These are phyloP conservation scores for Orbilia javanica DNA, from an alignment of 2,329 filamentous ascomycete genomes.

Conservation along the genomic window DNA sequence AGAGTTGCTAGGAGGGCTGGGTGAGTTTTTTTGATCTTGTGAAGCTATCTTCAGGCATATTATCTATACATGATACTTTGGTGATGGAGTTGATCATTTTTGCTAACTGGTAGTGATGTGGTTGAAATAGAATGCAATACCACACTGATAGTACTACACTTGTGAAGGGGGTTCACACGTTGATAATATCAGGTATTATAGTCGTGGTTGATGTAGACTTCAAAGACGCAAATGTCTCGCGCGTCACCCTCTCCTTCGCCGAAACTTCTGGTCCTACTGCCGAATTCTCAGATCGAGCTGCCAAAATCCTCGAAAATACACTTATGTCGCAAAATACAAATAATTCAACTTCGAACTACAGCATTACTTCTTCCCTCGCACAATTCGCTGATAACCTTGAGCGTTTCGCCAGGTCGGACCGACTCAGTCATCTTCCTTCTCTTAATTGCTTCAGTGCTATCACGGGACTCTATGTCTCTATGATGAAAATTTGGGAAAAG, in stretches of 20 bases:
- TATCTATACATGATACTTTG: background rate
- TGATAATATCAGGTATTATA: slow-evolving; percentile 74
- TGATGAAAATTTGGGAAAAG: slow-evolving; percentile 78
- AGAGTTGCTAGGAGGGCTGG: slow-evolving; percentile 76
- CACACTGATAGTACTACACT: slow-evolving; percentile 71
- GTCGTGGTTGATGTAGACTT: slow-evolving; percentile 72
- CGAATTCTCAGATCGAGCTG: slow-evolving; percentile 73
- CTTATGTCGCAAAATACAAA: slow-evolving; percentile 64
- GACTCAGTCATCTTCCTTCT: slow-evolving; percentile 75
- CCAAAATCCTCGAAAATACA: slow-evolving; percentile 75
- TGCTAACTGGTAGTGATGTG: background rate
- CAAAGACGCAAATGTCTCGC: slow-evolving; percentile 73
- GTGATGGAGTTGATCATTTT: slow-evolving; percentile 62
- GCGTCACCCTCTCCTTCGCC: slow-evolving; percentile 74
- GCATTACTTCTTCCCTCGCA: slow-evolving; percentile 76
- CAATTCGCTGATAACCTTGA: slow-evolving; percentile 79
- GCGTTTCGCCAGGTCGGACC: slow-evolving; percentile 77
- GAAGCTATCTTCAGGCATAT: background rate
- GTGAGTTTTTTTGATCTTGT: slow-evolving; percentile 32
- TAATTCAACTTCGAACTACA: slow-evolving; percentile 68
- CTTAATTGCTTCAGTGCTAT: slow-evolving; percentile 84
- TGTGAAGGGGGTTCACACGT: slow-evolving; percentile 68
- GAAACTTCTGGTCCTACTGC: slow-evolving; percentile 72
- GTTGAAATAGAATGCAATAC: slow-evolving; percentile 69
- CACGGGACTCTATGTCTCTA: slow-evolving; percentile 77